Conservation (phyloP, 2,329 filamentous ascomycete genomes). For the Talaromyces sp. region DNA sequence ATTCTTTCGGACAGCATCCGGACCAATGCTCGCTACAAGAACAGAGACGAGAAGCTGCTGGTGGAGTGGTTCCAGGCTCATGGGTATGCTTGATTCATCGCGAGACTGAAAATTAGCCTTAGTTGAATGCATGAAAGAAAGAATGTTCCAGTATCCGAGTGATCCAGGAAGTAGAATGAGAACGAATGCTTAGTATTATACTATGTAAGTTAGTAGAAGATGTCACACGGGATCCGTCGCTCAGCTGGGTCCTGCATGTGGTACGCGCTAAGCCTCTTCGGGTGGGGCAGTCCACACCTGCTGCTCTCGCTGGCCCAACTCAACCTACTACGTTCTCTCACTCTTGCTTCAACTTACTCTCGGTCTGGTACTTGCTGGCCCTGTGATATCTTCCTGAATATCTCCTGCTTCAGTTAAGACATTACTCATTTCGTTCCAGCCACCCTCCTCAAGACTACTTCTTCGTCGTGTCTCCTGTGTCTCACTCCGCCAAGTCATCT, state of each 20-base stretch:
- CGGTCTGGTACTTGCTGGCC: background rate
- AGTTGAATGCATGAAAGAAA: background rate
- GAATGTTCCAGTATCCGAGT: background rate
- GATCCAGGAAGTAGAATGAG: too few species aligned
- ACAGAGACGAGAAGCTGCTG: conserved; percentile 68
- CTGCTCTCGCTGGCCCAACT: conserved; percentile 3
- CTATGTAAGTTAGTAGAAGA: background rate
- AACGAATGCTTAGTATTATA: too few species aligned
- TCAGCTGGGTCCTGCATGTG: conserved; percentile 17
- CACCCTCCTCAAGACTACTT: background rate
- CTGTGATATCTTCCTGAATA: background rate
- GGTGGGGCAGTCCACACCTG: conserved; percentile 17
- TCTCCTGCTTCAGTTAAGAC: background rate
- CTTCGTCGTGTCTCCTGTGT: background rate
- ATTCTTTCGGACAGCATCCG: conserved; percentile 83
- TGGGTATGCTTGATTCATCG: conserved; percentile 49
- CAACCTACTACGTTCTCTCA: background rate
- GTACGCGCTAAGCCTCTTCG: conserved; percentile 14
- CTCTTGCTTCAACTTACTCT: background rate
- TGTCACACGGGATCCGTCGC: conserved; percentile 11
- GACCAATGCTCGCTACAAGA: conserved; percentile 75
- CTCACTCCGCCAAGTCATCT: conserved; percentile 1
- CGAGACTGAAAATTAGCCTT: background rate
- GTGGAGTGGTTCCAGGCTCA: conserved; percentile 72
- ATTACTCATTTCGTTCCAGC: background rate